Base-by-base conservation (phyloP, 2,329 filamentous ascomycete genomes). In the Mariannaea sp. region DNA sequence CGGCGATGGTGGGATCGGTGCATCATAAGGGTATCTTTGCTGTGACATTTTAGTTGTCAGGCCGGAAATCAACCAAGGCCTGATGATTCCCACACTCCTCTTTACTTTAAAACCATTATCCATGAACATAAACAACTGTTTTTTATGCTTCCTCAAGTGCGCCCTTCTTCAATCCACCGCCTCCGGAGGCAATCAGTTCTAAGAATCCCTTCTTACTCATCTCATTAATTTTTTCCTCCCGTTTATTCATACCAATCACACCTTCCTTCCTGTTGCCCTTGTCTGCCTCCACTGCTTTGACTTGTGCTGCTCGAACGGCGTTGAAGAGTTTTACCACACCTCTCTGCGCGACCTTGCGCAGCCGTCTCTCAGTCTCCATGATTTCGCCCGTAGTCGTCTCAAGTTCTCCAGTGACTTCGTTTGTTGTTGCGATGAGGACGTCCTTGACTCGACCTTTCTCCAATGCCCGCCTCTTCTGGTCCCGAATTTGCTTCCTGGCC, bases 321-420 rank as follows among this genome's bases (percentile, higher is more conserved):
- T 97, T 97, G 75, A 99, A 99, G 53, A 99, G 79, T 78, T 93
- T 95, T 19, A 97, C 88, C 33, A 99, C 94, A 83, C 93, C 93
- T 49, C 91, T 83, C 74, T 97, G 91, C 38, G 92, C 92, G 42
- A 90, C 91, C 77, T 96, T 94, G 66, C 89, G 85, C 67, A 97
- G 72, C 59, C 84, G 79, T 75, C 86, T 88, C 78, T 97, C 93
- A 65, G 86, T 82, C 67, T 89, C 90, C 66, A 84, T 70, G 20
- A 82, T 80, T 58, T 81, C 76, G 13, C 75, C 75, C 20, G 81
- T 81, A 16, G 81, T 82, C 49, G 70, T 70, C 60, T 74, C 70
- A 59, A 59, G 64, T 54, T 71, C 65, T 29, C 72, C 72, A 7
- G 80, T 77, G 4, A 69, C 74, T 20, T 80, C 75, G 64, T 82